These are phyloP conservation scores for Craspedostauros australis DNA, from an alignment of 108 stramenopile species.

Conservation along the genomic window DNA sequence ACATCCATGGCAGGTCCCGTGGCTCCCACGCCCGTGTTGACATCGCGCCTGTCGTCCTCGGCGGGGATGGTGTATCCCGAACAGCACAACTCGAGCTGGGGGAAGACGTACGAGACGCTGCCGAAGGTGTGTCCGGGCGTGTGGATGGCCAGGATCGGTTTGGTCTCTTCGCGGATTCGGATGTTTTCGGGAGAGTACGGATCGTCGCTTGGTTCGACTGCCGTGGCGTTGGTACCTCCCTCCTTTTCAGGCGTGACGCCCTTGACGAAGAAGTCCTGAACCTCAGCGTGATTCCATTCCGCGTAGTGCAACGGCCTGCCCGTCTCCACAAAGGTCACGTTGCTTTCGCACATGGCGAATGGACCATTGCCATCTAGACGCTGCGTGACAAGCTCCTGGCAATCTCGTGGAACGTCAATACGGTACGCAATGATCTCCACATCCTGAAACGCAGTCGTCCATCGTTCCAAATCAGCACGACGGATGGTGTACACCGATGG, in stretches of 20 bases:
- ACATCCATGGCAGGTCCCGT: slow-evolving; percentile 67
- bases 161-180: slow-evolving; percentile 53
- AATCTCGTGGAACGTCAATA: slow-evolving; percentile 77
- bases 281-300: slow-evolving; percentile 62
- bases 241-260: slow-evolving; percentile 12
- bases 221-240: slow-evolving; percentile 5
- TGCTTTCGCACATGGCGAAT: slow-evolving; percentile 40
- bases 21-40: slow-evolving; percentile 19
- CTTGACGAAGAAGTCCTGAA: slow-evolving; percentile 30
- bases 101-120: slow-evolving; percentile 71
- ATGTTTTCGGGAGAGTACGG: slow-evolving; percentile 62
- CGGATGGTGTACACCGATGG: slow-evolving; percentile 55
- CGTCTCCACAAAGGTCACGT: slow-evolving; percentile 47
- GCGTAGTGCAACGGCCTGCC: slow-evolving; percentile 51
- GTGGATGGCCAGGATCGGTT: slow-evolving; percentile 65
- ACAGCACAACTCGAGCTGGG: slow-evolving; percentile 49
- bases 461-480: slow-evolving; percentile 51
- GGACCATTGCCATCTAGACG: slow-evolving; percentile 82
- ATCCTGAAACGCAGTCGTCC: slow-evolving; percentile 61
- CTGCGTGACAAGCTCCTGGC: slow-evolving; percentile 55
- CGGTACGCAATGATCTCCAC: slow-evolving; percentile 51
- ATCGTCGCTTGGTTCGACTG: slow-evolving; percentile 17
- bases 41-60: slow-evolving; percentile 50
- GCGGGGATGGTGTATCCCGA: slow-evolving; percentile 76
- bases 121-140: slow-evolving; percentile 84